These are phyloP conservation scores for Fomitopsis pinicola DNA, from an alignment of 1,284 basidiomycete species.

Conservation along the genomic window DNA sequence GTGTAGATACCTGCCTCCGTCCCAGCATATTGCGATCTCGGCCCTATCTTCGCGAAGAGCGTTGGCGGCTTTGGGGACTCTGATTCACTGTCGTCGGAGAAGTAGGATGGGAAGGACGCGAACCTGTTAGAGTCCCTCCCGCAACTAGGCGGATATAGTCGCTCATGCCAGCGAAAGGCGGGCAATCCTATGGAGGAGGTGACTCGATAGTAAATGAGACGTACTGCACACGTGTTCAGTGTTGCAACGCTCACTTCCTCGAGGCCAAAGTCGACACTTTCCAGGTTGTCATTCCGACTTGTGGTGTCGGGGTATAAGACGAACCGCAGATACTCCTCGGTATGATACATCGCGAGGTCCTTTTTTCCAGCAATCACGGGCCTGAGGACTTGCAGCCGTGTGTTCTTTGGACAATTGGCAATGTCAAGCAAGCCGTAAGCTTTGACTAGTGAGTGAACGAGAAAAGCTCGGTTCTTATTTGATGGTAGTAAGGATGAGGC, in stretches of 20 bases:
- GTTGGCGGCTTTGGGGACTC: constrained; percentile 48
- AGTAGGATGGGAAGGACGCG: neutral
- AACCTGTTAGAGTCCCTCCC: constrained; percentile 53
- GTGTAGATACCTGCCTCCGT: constrained; percentile 63
- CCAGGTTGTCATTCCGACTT: neutral
- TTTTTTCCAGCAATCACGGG: constrained; percentile 48
- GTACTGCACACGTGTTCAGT: neutral
- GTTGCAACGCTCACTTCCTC: constrained; percentile 47
- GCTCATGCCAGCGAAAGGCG: constrained; percentile 65
- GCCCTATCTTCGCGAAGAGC: constrained; percentile 50
- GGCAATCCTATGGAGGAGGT: constrained; percentile 63
- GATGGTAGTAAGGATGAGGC: constrained; percentile 75
- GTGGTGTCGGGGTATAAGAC: constrained; percentile 36
- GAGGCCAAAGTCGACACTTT: constrained; percentile 52
- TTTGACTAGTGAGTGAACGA: constrained; percentile 74
- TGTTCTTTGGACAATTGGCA: constrained; percentile 19
- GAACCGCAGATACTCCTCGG: constrained; percentile 51
- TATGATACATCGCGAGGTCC: constrained; percentile 56
- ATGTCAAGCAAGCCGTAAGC: constrained; percentile 51
- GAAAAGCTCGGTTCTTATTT: constrained; percentile 73
- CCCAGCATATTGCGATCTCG: constrained; percentile 78
- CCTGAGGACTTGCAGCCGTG: constrained; percentile 39
- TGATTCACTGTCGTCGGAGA: neutral
- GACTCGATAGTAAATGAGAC: neutral
- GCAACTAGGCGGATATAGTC: constrained; percentile 72